Base-by-base conservation (phyloP, 306 rosid genomes). In the Cicer arietinum region DNA sequence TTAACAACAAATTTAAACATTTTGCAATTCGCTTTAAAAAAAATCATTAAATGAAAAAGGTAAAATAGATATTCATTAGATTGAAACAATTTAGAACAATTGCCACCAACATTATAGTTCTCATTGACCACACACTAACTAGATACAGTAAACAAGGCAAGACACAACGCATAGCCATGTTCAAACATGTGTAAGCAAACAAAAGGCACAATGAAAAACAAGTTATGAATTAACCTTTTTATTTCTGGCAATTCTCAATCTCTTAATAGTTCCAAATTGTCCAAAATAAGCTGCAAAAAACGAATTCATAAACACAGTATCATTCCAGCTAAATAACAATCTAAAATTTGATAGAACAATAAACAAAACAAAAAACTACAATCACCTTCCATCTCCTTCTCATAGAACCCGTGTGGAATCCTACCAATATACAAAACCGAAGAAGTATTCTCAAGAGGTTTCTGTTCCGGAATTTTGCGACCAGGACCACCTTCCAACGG, bases 371-470 rank as follows among this genome's bases (percentile, higher is more conserved):
- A n/a, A 1, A 14, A 62, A 63, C 44, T 14, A 13, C 4, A 74
- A 51, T 44, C 37, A 91, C 98, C 97, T 89, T 86, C 85, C 96
- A 94, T 94, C 83, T 94, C 98, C 63, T 89, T 86, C 89, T 94
- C 98, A 65, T 88, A 90, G 89, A 94, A 94, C 1, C 98, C 98
- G 54, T 91, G 98, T 0, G 98, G 97, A 74, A 90, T 87, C 61
- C 97, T 81, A n/a, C 94, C 92, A 18, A 91, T 58, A 70, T 88
- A 91, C 42, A 91, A 77, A 56, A 94, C 94, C 1, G 81, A 84
- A 14, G 90, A 73, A 2, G 71, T 70, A 43, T 85, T 85, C 75
- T 91, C 90, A 43, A 12, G 10, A 1, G 71, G 87, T 72, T 84
- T 87, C 44, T 81, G 85, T 10, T 58, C 77, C 0, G 90, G 87